Conservation (phyloP, 495 filamentous ascomycete genomes). For the Neurospora sp. region DNA sequence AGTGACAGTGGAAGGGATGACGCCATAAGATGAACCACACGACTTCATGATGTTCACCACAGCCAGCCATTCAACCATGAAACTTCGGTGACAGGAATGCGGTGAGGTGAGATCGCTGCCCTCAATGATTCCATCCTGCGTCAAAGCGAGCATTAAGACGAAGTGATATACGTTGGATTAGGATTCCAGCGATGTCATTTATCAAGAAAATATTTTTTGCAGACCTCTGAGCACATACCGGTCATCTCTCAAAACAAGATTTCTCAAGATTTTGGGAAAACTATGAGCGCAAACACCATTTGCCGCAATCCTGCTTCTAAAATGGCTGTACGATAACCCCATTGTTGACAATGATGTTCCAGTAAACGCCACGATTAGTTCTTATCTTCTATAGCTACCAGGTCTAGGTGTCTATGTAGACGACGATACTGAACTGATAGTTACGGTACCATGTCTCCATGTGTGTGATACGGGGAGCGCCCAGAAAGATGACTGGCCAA, state of each 20-base stretch:
- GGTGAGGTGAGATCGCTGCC: background rate
- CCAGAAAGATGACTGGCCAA: background rate
- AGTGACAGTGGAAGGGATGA: background rate
- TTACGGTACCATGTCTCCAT: background rate
- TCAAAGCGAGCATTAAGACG: background rate
- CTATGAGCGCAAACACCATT: background rate
- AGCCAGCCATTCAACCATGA: background rate
- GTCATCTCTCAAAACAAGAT: background rate
- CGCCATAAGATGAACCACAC: background rate
- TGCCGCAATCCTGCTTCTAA: background rate
- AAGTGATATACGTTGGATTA: background rate
- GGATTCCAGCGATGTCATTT: background rate
- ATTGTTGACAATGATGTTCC: background rate
- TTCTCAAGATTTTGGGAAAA: background rate
- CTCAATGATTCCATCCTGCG: background rate
- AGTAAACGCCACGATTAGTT: background rate
- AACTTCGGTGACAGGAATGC: background rate
- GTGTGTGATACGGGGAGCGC: background rate
- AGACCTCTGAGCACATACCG: background rate
- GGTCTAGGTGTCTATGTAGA: background rate
- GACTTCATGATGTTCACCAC: background rate
- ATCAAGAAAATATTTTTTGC: background rate
- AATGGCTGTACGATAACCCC: background rate
- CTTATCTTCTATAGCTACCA: background rate
- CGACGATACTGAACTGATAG: background rate